Base-by-base conservation (phyloP, 768 basidiomycete genomes). In the Lanmaoa rubissima region DNA sequence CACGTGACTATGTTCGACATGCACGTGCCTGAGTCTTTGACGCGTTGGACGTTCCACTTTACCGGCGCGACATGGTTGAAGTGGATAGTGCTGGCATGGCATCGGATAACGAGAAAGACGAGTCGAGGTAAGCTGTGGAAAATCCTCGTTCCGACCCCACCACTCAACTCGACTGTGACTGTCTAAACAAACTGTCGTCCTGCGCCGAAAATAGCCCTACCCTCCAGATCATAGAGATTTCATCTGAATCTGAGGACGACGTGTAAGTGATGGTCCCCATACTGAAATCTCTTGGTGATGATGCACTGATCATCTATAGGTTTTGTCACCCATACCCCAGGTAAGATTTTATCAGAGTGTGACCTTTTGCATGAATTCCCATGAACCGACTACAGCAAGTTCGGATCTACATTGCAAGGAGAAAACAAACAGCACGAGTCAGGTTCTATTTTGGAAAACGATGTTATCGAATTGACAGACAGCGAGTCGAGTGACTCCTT, bases 211-310 rank as follows among this genome's bases (percentile, higher is more conserved):
- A 32, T 32, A 38, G 21, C 58, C 51, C 54, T 5, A 36, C 61
- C 38, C 60, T 62, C 41, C 71, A 76, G 43, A 70, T 85, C 24
- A 83, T 86, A 55, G 80, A 84, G 61, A 80, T 84, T 67, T 83
- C 80, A 17, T 84, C 82, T 45, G 71, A 67, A 36, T 79, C 77
- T 38, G 76, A 76, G 50, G 72, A 75, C 1, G 74, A 76, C n/a
- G 49, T 57, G 76, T 74, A 60, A 51, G 74, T 65, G 14, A 14
- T 43, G 31, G n/a, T 47, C 17, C 17, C 46, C 3, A 48, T 32
- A 34, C 49, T 35, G 51, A 5, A 32, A 31, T n/a, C 2, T 5
- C 19, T n/a, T 16, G 1, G 12, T 21, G 10, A 34, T 26, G 34
- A 19, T 17, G 21, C 2, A 44, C 24, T 38, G 26, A 55, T 26